Base-by-base conservation (phyloP, 352 stramenopile species). In the Phytophthora niederhauseri region DNA sequence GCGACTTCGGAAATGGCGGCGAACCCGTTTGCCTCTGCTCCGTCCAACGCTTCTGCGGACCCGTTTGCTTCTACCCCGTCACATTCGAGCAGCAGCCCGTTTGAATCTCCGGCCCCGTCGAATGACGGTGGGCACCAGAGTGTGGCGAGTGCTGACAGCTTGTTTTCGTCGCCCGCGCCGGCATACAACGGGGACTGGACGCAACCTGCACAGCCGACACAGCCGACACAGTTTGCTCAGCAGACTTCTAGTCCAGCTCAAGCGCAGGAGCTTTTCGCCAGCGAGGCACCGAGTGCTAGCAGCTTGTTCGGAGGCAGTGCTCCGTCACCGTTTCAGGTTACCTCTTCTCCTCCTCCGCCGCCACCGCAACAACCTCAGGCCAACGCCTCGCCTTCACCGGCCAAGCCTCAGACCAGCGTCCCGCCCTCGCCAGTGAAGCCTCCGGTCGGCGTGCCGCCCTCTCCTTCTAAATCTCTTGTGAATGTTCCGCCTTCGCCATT, bases 241-340 rank as follows among this genome's bases (percentile, higher is more conserved):
- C 41, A 45, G 49, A 49, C 51, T 28, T 36, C 64, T 8, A 79
- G 66, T 28, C 62, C 56, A 50, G 64, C 36, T 34, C 75, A 74
- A 65, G 54, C 70, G 3, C 72, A 76, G 6, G 65, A 83, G 52
- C 72, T 78, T 20, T 83, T 83, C 64, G 51, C 73, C n/a, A 70
- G 50, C 34, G 55, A 64, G 14, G n/a, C 73, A 61, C 46, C 73
- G 34, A 85, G 61, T 57, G 60, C 72, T 12, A 79, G 66, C 56
- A 78, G 57, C 59, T 72, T 88, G 49, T 88, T 86, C 60, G 61
- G 57, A 50, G 71, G 49, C 22, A 38, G 57, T 9, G 50, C 51
- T 3, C 19, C 74, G 24, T 60, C 60, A 26, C 43, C 41, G 14
- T 68, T 68, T 31, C 57, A 65, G 38, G 19, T 30, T 5, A 30